These are phyloP conservation scores for Cenchrus fungigraminus DNA, from an alignment of 176 grass and related monocot species.

Conservation along the genomic window DNA sequence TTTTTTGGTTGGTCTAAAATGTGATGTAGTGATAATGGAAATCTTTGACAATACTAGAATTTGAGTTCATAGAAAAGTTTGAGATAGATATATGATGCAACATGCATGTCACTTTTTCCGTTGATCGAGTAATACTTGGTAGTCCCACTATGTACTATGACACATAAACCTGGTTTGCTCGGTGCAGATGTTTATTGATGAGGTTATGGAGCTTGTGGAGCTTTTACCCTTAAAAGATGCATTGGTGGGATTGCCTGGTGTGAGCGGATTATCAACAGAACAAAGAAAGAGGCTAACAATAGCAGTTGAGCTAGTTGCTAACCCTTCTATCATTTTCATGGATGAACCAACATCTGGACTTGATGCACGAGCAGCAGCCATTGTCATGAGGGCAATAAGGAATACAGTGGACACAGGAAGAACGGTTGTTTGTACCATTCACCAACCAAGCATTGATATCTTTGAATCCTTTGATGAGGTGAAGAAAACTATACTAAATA, in stretches of 20 bases:
- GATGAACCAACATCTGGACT: conserved; percentile 88
- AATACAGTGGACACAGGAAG: conserved; percentile 34
- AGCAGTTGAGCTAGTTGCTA: conserved; percentile 87
- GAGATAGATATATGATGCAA: neutral
- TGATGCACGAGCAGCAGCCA: conserved; percentile 89
- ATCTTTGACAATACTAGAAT: neutral
- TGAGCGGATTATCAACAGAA: conserved; percentile 80
- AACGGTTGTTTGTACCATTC: conserved; percentile 82
- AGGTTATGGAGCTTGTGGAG: conserved; percentile 94
- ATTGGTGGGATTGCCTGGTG: conserved; percentile 73
- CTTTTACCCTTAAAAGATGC: conserved; percentile 68
- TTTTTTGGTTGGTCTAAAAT: neutral
- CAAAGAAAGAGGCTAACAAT: conserved; percentile 26
- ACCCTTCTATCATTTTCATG: conserved; percentile 93
- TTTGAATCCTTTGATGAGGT: conserved; percentile 97
- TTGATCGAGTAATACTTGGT: neutral
- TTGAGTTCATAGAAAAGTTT: neutral
- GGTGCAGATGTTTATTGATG: conserved; percentile 77
- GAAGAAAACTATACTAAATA: conserved; percentile 23
- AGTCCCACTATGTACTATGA: neutral
- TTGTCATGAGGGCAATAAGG: conserved; percentile 84
- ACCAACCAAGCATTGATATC: conserved; percentile 86
- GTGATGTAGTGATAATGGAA: neutral
- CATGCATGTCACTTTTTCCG: neutral
- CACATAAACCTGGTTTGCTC: conserved; percentile 27